Base-by-base conservation (phyloP, 345 rosid genomes). In the Sonneratia alba region DNA sequence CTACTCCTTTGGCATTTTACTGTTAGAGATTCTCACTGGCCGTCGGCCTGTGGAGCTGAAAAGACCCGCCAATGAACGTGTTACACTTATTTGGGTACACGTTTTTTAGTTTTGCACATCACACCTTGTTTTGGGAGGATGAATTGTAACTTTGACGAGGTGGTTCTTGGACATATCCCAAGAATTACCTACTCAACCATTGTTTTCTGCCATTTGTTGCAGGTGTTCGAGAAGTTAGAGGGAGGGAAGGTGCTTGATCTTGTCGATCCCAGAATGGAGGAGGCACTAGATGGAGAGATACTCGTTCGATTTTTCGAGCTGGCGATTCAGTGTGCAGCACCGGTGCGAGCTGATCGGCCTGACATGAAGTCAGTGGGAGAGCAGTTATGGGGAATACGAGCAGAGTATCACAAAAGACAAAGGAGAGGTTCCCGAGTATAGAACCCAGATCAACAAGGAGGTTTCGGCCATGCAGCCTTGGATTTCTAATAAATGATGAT, bases 281-380 rank as follows among this genome's bases (percentile, higher is more conserved):
- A 90, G 56, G 77, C 66, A 18, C 84, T 92, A 37, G 83, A 80
- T 36, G 76, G 48, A 9, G 86, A 82, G 45, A 73, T 86, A 75
- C 82, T 92, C 16, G 36, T 15, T 74, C 88, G 82, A 76, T 84
- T 92, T 77, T 89, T 90, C 69, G 78, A 80, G 76, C 80, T 95
- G 81, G 99, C 97, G 38, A 81, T 95, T 76, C 90, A 87, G 14
- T 95, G 99, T 80, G 93, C 93, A n/a, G 97, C 97, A 22, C 99
- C 99, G 0, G 56, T 84, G 8, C 73, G 93, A 71, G 71, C 81
- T 24, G 97, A 95, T 67, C 80, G 97, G 53, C 99, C 97, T 0
- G 89, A 89, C 72, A 95, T 95, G 99, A 85, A 85, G 79, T 56
- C 77, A 40, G 99, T 88, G 55, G 92, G 81, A 67, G 93, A 92